These are phyloP conservation scores for Yamagishiella unicocca DNA, from an alignment of 139 green algal species.

Conservation along the genomic window DNA sequence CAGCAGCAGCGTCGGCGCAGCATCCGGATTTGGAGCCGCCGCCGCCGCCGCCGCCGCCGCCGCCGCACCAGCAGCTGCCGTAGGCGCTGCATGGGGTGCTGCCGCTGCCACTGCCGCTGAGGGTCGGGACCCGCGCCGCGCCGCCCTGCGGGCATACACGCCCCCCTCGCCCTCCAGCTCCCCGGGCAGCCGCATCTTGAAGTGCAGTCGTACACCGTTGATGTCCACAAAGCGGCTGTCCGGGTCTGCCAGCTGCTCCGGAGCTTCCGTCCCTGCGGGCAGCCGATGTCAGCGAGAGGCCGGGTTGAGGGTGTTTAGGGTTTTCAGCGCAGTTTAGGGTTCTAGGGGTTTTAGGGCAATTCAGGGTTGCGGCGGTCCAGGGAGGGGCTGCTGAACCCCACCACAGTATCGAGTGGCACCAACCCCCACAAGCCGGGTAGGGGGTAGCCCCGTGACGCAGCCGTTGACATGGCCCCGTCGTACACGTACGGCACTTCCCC, in stretches of 20 bases:
- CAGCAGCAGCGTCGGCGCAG: constrained; percentile 60
- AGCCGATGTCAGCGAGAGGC: background rate
- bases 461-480: no score
- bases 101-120: background rate
- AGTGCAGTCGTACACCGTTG: constrained; percentile 68
- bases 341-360: no score
- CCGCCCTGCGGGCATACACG: background rate
- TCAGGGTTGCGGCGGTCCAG: no score
- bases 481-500: no score
- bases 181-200: constrained; percentile 55
- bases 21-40: background rate
- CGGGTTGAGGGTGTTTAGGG: background rate
- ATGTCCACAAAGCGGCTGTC: constrained; percentile 72
- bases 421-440: no score
- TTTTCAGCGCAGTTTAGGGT: no score
- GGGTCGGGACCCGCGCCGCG: background rate
- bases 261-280: constrained; percentile 53
- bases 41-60: background rate
- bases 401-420: no score
- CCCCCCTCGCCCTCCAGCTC: background rate
- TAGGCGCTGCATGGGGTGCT: background rate
- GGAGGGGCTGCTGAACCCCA: no score
- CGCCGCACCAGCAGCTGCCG: background rate
- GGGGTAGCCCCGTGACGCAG: no score
- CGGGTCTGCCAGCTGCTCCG: constrained; percentile 63